Evolutionary conservation across 2,329 filamentous ascomycete genomes (phyloP).

Genomic region (Aspergillus ustus): DNA sequence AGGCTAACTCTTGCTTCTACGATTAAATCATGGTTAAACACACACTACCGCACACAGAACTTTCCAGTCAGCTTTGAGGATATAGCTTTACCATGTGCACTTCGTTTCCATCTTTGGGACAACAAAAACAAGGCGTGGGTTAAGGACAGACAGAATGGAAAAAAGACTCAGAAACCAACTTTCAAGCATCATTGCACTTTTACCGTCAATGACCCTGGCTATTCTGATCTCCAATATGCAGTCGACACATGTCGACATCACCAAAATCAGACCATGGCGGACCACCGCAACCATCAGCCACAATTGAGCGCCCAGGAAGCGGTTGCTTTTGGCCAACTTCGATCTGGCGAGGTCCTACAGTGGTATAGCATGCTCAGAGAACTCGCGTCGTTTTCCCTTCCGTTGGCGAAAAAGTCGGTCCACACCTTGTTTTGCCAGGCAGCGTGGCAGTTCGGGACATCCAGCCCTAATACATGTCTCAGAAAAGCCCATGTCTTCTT

Average conservation of each 20-base stretch:
- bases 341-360: slow-evolving; percentile 42
- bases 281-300: slow-evolving; percentile 34
- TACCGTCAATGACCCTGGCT: slow-evolving; percentile 17
- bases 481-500: slow-evolving; percentile 27
- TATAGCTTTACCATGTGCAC: slow-evolving; percentile 51
- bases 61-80: slow-evolving; percentile 28
- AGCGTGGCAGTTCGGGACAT: slow-evolving; percentile 51
- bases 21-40: slow-evolving; percentile 16
- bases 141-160: slow-evolving; percentile 12
- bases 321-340: slow-evolving; percentile 53
- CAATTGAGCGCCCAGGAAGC: slow-evolving; percentile 57
- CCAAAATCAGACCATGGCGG: slow-evolving; percentile 57
- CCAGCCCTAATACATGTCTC: slow-evolving; percentile 7
- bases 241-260: slow-evolving; percentile 24
- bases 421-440: slow-evolving; percentile 54
- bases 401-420: slow-evolving; percentile 56
- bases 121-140: slow-evolving; percentile 19
- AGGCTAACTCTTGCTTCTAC: slow-evolving; percentile 22
- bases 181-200: slow-evolving; percentile 19
- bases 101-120: slow-evolving; percentile 50
- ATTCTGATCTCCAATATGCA: slow-evolving; percentile 21
- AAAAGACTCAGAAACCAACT: neutral
- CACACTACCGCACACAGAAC: slow-evolving; percentile 23
- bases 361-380: slow-evolving; percentile 60
- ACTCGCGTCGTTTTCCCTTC: slow-evolving; percentile 51